Conservation (phyloP, 805 yeast genomes). For the Hanseniaspora jakobsenii region DNA sequence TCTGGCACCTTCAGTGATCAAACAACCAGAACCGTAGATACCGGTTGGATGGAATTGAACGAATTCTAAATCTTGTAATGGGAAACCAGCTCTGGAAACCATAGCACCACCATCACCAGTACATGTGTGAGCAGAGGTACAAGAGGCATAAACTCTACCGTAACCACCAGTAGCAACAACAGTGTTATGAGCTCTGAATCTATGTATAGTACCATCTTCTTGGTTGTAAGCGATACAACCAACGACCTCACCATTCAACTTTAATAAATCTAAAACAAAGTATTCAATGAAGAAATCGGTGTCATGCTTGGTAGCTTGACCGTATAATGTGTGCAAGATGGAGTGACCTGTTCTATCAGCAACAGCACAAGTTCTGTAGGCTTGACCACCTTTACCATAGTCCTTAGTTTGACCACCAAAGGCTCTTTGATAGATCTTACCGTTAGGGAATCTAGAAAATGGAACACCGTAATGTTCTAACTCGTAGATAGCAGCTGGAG, state of each 20-base stretch:
- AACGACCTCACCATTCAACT: constrained; percentile 90
- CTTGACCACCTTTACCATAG: constrained; percentile 97
- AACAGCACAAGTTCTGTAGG: constrained; percentile 98
- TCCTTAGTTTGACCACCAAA: constrained; percentile 96
- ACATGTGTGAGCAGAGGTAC: constrained; percentile 99
- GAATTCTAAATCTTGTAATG: constrained; percentile 92
- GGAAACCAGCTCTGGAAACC: constrained; percentile 97
- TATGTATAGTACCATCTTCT: constrained; percentile 96
- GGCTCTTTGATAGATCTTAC: constrained; percentile 95
- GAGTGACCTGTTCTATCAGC: constrained; percentile 99
- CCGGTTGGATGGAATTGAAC: constrained; percentile 99
- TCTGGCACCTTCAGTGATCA: constrained; percentile 98
- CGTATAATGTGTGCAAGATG: constrained; percentile 84
- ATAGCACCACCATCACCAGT: constrained; percentile 98
- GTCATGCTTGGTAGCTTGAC: constrained; percentile 92
- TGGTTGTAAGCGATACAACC: constrained; percentile 97
- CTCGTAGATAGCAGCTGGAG: constrained; percentile 90
- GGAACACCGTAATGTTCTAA: constrained; percentile 98
- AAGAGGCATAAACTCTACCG: constrained; percentile 96
- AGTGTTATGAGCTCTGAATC: constrained; percentile 94
- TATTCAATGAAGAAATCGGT: constrained; percentile 96
- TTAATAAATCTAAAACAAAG: constrained; percentile 86
- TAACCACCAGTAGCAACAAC: constrained; percentile 97
- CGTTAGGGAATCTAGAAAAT: constrained; percentile 91
- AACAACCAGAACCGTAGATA: constrained; percentile 97